Conservation (phyloP, 2,329 filamentous ascomycete genomes). For the Xylariaceae sp. region DNA sequence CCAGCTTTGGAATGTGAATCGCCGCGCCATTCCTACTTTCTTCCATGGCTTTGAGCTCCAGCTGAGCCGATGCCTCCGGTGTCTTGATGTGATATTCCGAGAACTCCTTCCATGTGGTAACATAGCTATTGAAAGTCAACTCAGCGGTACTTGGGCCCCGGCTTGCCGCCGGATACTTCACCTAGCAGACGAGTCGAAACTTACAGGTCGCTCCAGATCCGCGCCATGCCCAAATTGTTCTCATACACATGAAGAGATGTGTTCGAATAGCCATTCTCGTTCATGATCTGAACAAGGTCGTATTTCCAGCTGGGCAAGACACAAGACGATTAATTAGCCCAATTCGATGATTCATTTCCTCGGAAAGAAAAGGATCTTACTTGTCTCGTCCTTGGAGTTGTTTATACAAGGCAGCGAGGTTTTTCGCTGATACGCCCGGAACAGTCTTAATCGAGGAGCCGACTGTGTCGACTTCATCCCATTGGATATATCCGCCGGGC, state of each 20-base stretch:
- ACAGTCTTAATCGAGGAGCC: slow-evolving; percentile 10
- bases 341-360: neutral
- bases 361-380: neutral
- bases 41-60: neutral
- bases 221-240: slow-evolving; percentile 7
- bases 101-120: neutral
- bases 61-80: neutral
- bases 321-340: neutral
- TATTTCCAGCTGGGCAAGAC: slow-evolving; percentile 9
- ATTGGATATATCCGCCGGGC: slow-evolving; percentile 16
- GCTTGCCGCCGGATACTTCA: too few species aligned
- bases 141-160: neutral
- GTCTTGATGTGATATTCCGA: neutral
- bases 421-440: slow-evolving; percentile 5
- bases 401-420: neutral
- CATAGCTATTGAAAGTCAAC: neutral
- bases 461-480: slow-evolving; percentile 14
- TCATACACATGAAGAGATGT: slow-evolving; percentile 9
- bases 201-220: slow-evolving; percentile 17
- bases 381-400: slow-evolving; percentile 5
- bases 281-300: slow-evolving; percentile 5
- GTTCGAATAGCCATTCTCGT: slow-evolving; percentile 4
- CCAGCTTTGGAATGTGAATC: slow-evolving; percentile 2
- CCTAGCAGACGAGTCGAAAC: neutral
- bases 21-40: slow-evolving; percentile 1